These are phyloP conservation scores for Aspergillus unguis DNA, from an alignment of 2,329 filamentous ascomycete species.

Conservation along the genomic window DNA sequence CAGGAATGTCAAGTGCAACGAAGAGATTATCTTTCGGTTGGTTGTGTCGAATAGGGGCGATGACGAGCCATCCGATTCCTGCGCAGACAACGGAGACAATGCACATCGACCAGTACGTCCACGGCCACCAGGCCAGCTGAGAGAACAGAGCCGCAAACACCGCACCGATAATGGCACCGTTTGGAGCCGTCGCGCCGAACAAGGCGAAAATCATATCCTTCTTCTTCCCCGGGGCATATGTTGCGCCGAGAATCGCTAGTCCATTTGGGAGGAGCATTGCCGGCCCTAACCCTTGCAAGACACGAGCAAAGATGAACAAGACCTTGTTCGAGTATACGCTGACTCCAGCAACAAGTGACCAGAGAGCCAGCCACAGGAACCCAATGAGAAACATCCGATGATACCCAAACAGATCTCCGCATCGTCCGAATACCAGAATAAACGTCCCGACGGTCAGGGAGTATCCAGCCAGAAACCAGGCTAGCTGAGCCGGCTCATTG, in stretches of 20 bases:
- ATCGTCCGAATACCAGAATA: conserved; percentile 37
- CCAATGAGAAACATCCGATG: conserved; percentile 36
- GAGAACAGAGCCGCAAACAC: conserved; percentile 42
- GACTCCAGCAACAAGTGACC: conserved; percentile 37
- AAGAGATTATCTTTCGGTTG: conserved; percentile 8
- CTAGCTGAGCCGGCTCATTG: conserved; percentile 44
- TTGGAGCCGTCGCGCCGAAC: conserved; percentile 51
- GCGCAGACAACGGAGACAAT: conserved; percentile 36
- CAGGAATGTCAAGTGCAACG: conserved; percentile 38
- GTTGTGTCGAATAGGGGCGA: conserved; percentile 19
- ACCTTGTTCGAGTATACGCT: conserved; percentile 42
- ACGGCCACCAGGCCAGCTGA: conserved; percentile 51
- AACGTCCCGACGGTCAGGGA: conserved; percentile 45
- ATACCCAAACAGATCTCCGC: conserved; percentile 39
- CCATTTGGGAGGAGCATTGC: conserved; percentile 34
- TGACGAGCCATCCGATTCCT: conserved; percentile 35
- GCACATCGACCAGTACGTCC: conserved; percentile 48
- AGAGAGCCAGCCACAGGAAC: conserved; percentile 35
- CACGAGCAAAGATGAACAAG: conserved; percentile 53
- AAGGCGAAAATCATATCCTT: conserved; percentile 60
- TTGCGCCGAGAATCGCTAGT: conserved; percentile 58
- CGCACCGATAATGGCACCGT: conserved; percentile 43
- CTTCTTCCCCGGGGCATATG: conserved; percentile 55
- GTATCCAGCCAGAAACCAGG: conserved; percentile 59
- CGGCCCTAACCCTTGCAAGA: conserved; percentile 56